Evolutionary conservation across 768 basidiomycete genomes (phyloP).

Genomic region (Leccinum boreale): DNA sequence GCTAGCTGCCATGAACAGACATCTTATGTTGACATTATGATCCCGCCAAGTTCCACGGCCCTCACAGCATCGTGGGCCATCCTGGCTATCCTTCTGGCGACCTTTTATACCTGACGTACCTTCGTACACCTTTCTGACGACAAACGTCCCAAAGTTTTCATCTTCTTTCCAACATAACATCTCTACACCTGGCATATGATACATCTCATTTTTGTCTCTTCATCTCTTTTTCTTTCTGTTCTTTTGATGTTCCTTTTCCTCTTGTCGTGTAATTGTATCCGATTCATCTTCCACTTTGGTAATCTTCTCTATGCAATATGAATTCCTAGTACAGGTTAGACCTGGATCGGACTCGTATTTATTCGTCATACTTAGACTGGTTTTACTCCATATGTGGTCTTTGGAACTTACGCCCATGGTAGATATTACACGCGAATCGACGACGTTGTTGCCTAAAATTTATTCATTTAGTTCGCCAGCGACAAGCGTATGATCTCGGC

Average conservation of each 20-base stretch:
- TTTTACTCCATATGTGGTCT: constrained; percentile 1
- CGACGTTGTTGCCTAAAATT: neutral
- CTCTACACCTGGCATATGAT: neutral
- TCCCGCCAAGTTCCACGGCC: neutral
- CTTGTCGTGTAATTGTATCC: constrained; percentile 12
- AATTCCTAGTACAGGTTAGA: constrained; percentile 5
- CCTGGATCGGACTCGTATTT: constrained; percentile 8
- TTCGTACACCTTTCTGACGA: constrained; percentile 1
- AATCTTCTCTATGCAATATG: constrained; percentile 1
- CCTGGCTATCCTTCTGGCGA: neutral
- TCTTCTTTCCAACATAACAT: neutral
- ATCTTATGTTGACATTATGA: neutral
- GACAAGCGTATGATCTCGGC: no score
- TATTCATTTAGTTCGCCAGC: no score
- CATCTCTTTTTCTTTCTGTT: neutral
- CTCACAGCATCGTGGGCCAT: neutral
- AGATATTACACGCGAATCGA: constrained; percentile 8
- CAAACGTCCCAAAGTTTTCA: neutral
- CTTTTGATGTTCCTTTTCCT: neutral
- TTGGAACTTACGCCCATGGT: neutral
- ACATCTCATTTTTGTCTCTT: neutral
- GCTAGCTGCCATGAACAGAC: neutral
- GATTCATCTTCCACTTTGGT: neutral
- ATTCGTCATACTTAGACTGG: constrained; percentile 10
- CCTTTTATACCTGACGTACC: neutral